Base-by-base conservation (phyloP, 371 early-diverging fungal species). In the Rhizomucor miehei region DNA sequence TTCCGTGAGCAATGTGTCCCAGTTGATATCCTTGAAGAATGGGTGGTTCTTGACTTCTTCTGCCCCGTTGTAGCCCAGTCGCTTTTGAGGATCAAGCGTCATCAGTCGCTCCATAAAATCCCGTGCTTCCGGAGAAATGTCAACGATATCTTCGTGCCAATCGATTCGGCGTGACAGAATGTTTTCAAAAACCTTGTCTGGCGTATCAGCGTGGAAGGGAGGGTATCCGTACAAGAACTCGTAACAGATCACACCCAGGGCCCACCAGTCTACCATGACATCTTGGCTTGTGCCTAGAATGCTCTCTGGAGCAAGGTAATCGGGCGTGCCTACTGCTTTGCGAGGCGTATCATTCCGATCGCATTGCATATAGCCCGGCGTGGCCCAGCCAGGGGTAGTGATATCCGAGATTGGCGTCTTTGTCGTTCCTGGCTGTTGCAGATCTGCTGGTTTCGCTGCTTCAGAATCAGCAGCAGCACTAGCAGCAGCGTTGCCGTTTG, bases 231-330 rank as follows among this genome's bases (percentile, higher is more conserved):
- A 88, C n/a, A 93, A 66, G 57, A 94, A 94, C 54, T 95, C 95
- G 64, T 91, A 95, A 40, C 91, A 78, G 37, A 92, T 93, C 0
- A 92, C 91, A 19, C 95, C 95, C 4, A 92, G 62, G 3, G 93
- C 92, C 95, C 95, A 95, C 94, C 95, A 94, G 66, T 94, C 95
- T 3, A 94, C 92, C 78, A 87, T 86, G 0, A 82, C 78, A 58
- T 89, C 93, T 62, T 94, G 91, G 8, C 90, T 88, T 16, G 89
- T 76, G 21, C 94, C 94, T 17, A 91, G 60, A 24, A 98, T 90
- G 56, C 89, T 89, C 66, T 98, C 99, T 0, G 97, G 97, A 3
- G 97, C 95, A 51, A 98, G 74, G 64, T 97, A 98, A 65, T 97
- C 99, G 0, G 99, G 99, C n/a, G 99, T 98, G 13, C 99, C 99